Evolutionary conservation across 1,139 yeast genomes (phyloP), one percentile per base, ranked within the genome.

Genomic region (Candida sanyaensis): DNA sequence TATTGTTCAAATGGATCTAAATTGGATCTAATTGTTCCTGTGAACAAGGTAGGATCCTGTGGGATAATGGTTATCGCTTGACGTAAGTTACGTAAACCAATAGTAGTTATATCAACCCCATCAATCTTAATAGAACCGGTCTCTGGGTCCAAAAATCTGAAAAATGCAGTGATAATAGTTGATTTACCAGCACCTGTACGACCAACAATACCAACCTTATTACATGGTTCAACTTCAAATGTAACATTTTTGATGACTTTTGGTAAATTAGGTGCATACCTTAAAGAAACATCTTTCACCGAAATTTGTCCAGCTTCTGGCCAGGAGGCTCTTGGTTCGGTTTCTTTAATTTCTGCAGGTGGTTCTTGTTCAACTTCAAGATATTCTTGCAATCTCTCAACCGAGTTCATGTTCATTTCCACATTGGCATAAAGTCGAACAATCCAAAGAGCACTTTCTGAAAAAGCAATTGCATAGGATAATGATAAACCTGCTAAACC

Each of bases 131-230:
- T 87, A 37, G 68, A 69, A 44, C 99, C 99, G 21, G 88, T 78
- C 55, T 89, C 97, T 1, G 96, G 96, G 60, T 93, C 97, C 60
- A 91, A 75, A 66, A 93, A 88, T 62, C 99, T 80, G 75, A 93
- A 93, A 58, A 93, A 80, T 3, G 98, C 97, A 5, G 97, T 89
- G 54, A 93, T 92, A 53, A 93, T 91, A 1, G 99, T 92, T 1
- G 97, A 91, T 66, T 93, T 93, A 59, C 99, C 99, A 33, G 99
- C 99, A 66, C 99, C 99, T 0, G 99, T 93, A 66, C 99, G 85
- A 37, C 98, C 99, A 54, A 92, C 97, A 63, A 93, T 86, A 62
- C 98, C 99, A 56, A 93, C 82, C 65, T 93, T 93, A 61, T 84
- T 78, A 55, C 82, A 83, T n/a, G 96, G 82, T 41, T 84, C 81